A percentile compares a stretch with the other conserved stretches of the same genome.
Evolutionary conservation across 2,329 filamentous ascomycete genomes (phyloP).

Genomic region (Sporothrix brunneoviolacea): DNA sequence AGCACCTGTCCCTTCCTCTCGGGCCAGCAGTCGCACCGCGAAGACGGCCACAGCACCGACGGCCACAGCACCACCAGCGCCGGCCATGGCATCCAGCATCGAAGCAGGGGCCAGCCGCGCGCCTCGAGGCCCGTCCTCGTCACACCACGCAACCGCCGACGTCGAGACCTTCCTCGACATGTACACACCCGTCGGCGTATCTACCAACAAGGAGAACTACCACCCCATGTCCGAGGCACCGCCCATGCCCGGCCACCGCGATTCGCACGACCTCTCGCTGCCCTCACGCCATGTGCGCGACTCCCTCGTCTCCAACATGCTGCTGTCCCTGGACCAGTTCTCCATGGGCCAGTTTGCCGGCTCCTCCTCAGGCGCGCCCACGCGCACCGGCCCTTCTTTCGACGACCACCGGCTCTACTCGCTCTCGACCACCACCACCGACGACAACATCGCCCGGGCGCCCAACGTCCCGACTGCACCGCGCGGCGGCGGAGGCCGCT

Average conservation of each 20-base stretch:
- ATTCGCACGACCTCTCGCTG: constrained; percentile 83
- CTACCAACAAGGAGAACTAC: constrained; percentile 25
- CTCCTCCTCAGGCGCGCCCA: constrained; percentile 22
- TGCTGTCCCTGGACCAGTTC: constrained; percentile 84
- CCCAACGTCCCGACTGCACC: constrained; percentile 8
- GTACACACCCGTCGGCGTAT: constrained; percentile 33
- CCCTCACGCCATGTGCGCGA: constrained; percentile 71
- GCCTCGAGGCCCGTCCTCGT: constrained; percentile 22
- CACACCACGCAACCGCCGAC: constrained; percentile 23
- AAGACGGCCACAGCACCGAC: constrained; percentile 10
- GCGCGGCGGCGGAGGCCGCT: constrained; percentile 24
- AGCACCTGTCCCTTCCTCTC: constrained; percentile 15
- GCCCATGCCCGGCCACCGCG: constrained; percentile 34
- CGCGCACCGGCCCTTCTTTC: constrained; percentile 19
- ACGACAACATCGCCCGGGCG: constrained; percentile 18
- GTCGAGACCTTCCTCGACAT: constrained; percentile 34
- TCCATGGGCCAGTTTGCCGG: constrained; percentile 44
- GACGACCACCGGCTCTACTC: constrained; percentile 32
- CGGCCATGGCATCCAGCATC: constrained; percentile 27
- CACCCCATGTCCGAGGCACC: constrained; percentile 20
- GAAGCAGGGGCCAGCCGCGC: constrained; percentile 22
- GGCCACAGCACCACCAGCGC: constrained; percentile 14
- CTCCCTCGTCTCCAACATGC: constrained; percentile 92
- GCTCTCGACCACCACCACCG: constrained; percentile 19
- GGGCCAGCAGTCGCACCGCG: constrained; percentile 7